These are phyloP conservation scores for Syzygium grande DNA, from an alignment of 345 rosid species.

Conservation along the genomic window DNA sequence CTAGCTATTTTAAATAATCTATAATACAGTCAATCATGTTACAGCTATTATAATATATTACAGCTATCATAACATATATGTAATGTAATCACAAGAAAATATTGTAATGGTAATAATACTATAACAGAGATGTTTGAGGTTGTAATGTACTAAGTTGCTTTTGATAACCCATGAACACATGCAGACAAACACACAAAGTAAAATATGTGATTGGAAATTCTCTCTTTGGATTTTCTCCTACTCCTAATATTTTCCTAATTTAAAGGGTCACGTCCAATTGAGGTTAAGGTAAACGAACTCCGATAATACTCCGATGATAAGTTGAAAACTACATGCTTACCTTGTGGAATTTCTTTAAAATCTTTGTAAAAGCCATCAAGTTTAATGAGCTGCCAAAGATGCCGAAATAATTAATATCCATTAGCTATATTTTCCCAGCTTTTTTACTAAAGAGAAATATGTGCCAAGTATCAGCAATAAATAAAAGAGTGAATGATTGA, in stretches of 20 bases:
- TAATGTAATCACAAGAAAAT: neutral
- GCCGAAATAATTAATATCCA: neutral
- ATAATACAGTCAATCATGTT: neutral
- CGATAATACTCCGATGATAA: neutral
- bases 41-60: neutral
- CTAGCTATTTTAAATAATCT: neutral
- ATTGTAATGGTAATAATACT: neutral
- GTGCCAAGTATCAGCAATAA: neutral
- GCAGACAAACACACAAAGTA: neutral
- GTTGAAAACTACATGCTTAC: constrained; percentile 12
- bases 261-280: neutral
- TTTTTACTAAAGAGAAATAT: neutral
- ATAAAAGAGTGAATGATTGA: neutral
- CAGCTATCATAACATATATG: neutral
- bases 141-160: neutral
- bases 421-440: neutral
- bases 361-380: constrained; percentile 81
- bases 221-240: neutral
- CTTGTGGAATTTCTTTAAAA: constrained; percentile 96
- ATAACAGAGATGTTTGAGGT: neutral
- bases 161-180: neutral
- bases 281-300: neutral
- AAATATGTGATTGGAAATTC: neutral
- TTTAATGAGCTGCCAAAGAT: constrained; percentile 57
- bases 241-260: neutral